Conservation (phyloP, 495 filamentous ascomycete genomes). For the Hypoxylon crocopeplum region DNA sequence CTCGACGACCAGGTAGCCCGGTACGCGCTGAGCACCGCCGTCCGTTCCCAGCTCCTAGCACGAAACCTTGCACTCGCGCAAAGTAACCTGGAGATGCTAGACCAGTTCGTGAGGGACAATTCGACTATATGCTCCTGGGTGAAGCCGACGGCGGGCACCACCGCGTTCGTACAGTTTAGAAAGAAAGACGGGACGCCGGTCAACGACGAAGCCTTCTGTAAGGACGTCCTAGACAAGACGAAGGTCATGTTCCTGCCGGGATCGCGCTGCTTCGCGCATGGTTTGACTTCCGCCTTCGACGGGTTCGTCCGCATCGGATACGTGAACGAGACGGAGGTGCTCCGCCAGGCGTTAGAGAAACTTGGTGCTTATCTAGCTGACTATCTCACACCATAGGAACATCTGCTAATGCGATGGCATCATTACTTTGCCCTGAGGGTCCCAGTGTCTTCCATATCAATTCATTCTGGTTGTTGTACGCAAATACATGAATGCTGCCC, state of each 20-base stretch:
- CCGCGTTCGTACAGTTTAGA: constrained; percentile 76
- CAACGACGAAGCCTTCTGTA: constrained; percentile 75
- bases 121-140: constrained; percentile 67
- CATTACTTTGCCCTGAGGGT: neutral
- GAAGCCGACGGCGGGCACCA: constrained; percentile 83
- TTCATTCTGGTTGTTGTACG: neutral
- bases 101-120: constrained; percentile 70
- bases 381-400: constrained; percentile 27
- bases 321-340: constrained; percentile 72
- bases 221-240: constrained; percentile 68
- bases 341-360: constrained; percentile 70
- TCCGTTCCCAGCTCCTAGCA: constrained; percentile 69
- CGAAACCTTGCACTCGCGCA: constrained; percentile 76
- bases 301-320: constrained; percentile 85
- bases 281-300: constrained; percentile 63
- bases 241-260: constrained; percentile 86
- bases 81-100: constrained; percentile 72
- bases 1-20: constrained; percentile 82
- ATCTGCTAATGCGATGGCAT: neutral
- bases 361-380: constrained; percentile 65
- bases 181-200: constrained; percentile 68
- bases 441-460: constrained; percentile 12
- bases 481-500: constrained; percentile 8
- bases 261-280: constrained; percentile 74
- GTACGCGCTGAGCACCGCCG: constrained; percentile 69